Conservation (phyloP, 345 rosid species). For the Mallotus nudiflorus region DNA sequence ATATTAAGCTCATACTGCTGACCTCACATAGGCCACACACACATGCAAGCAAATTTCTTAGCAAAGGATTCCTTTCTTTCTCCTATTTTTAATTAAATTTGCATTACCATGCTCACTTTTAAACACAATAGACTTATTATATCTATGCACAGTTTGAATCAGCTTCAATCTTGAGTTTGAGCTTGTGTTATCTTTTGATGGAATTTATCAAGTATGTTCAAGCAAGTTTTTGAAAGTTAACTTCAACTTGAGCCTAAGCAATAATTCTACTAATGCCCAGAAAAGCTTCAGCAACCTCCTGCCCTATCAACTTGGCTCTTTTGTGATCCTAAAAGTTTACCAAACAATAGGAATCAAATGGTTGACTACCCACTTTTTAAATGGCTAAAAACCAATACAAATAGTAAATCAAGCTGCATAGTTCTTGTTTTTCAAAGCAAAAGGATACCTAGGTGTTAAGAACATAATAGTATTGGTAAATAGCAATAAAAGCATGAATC, state of each 20-base stretch:
- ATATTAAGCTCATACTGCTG: too few species aligned
- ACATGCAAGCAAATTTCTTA: background rate
- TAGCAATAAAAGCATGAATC: background rate
- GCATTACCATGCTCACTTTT: background rate
- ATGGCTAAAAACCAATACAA: background rate
- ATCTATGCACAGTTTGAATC: background rate
- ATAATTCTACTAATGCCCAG: background rate
- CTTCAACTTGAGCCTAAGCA: background rate
- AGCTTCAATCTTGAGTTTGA: background rate
- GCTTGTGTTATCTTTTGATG: too few species aligned
- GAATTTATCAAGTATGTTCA: too few species aligned
- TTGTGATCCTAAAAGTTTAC: background rate
- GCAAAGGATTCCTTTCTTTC: background rate
- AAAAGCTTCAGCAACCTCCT: background rate
- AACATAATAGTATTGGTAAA: background rate
- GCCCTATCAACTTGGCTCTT: background rate
- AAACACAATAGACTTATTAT: too few species aligned
- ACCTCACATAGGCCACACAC: background rate
- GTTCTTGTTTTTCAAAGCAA: background rate
- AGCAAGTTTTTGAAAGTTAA: background rate
- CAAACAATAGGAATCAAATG: background rate
- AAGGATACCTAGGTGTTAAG: background rate
- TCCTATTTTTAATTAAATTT: background rate
- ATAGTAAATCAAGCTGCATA: background rate
- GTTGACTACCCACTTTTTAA: background rate